Conservation (phyloP, 495 filamentous ascomycete species). For the Penicillium arizonense region DNA sequence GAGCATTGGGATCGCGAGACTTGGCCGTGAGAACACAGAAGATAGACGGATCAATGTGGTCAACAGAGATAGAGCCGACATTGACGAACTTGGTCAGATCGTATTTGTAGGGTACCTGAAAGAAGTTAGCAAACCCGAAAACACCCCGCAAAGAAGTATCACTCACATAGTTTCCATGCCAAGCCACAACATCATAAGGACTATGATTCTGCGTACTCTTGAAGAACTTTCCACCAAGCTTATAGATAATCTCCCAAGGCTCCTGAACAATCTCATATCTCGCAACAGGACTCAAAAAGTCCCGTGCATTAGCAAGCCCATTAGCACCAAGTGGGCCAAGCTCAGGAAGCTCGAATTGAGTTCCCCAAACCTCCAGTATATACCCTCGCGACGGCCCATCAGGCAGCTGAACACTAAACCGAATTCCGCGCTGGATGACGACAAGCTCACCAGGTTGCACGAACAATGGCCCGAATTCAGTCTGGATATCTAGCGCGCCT, state of each 20-base stretch:
- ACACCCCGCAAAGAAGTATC: background rate
- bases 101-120: constrained; percentile 47
- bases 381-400: constrained; percentile 49
- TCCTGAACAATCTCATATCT: constrained; percentile 39
- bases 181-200: constrained; percentile 53
- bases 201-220: constrained; percentile 47
- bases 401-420: constrained; percentile 44
- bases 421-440: constrained; percentile 46
- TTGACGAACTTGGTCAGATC: constrained; percentile 52
- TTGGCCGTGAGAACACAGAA: constrained; percentile 51
- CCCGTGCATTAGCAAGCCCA: constrained; percentile 48
- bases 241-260: constrained; percentile 49
- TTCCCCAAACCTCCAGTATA: constrained; percentile 50
- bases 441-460: constrained; percentile 50
- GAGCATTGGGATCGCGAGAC: constrained; percentile 39
- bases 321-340: constrained; percentile 51
- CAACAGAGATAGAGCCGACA: constrained; percentile 48
- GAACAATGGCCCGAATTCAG: constrained; percentile 46
- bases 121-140: background rate
- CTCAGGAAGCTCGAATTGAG: constrained; percentile 48
- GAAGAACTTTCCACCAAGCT: constrained; percentile 52
- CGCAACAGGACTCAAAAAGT: constrained; percentile 46
- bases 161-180: constrained; percentile 51
- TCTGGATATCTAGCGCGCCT: constrained; percentile 49
- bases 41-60: constrained; percentile 53